Evolutionary conservation across 2,329 filamentous ascomycete species (phyloP).

Genomic region (Lecanicillium sp.): DNA sequence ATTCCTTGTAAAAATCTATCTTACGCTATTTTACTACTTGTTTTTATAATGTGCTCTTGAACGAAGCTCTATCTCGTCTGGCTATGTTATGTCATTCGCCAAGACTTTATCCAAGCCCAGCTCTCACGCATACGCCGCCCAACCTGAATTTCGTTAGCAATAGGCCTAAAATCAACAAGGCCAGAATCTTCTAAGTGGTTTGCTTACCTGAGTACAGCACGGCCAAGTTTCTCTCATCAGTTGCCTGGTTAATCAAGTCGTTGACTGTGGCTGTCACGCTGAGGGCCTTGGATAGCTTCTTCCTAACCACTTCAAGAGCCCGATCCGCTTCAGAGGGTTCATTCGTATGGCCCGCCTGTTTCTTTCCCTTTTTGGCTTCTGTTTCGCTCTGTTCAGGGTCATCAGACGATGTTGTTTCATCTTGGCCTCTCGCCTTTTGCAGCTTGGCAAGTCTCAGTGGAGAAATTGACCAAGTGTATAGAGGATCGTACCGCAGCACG

Average conservation of each 20-base stretch:
- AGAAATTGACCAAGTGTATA: slow-evolving; percentile 93
- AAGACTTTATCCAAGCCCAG: too few relatives aligned
- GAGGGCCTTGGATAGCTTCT: slow-evolving; percentile 89
- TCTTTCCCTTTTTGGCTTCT: slow-evolving; percentile 31
- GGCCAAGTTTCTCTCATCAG: slow-evolving; percentile 85
- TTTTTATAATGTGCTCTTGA: too few relatives aligned
- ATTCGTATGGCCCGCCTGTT: slow-evolving; percentile 32
- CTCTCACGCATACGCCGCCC: slow-evolving; percentile 36
- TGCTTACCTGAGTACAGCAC: slow-evolving; percentile 71
- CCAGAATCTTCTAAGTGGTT: background rate
- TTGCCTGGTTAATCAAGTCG: slow-evolving; percentile 91
- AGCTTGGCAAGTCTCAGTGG: slow-evolving; percentile 56
- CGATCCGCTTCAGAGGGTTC: slow-evolving; percentile 73
- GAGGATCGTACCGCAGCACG: slow-evolving; percentile 92
- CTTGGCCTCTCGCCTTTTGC: slow-evolving; percentile 51
- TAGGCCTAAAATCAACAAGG: background rate
- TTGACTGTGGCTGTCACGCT: slow-evolving; percentile 95
- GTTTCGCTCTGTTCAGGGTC: slow-evolving; percentile 29
- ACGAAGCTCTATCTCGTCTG: too few relatives aligned
- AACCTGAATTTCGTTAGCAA: slow-evolving; percentile 25
- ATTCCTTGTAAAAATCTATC: too few relatives aligned
- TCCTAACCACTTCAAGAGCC: slow-evolving; percentile 85
- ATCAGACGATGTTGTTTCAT: slow-evolving; percentile 29
- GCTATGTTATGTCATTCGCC: too few relatives aligned
- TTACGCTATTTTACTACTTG: too few relatives aligned